Evolutionary conservation across 345 rosid genomes (phyloP), one percentile per base, ranked within the genome.

Genomic region (Angophora floribunda): DNA sequence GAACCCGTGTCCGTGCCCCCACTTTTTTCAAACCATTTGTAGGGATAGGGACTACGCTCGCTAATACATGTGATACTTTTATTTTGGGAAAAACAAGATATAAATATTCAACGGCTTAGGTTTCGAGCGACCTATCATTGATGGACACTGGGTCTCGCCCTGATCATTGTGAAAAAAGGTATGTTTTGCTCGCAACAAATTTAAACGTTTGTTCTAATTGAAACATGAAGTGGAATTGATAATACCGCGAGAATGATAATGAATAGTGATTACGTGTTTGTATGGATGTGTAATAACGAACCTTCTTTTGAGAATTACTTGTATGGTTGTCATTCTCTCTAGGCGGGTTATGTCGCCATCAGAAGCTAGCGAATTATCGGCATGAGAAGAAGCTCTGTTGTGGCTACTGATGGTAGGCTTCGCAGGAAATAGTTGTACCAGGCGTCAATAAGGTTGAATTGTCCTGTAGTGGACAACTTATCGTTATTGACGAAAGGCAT

Each of bases 391-490:
- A 63, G 36, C 10, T 63, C 41, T n/a, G 13, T 19, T 9, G 3
- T n/a, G n/a, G 41, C 19, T 63, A 6, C 41, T 63, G 53, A 51
- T 14, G 53, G 53, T 13, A 51, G 19, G 30, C 19, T 2, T 63
- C 36, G 0, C 6, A n/a, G 75, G 13, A n/a, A 28, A 63, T 63
- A 63, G 30, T 14, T 4, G 1, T 6, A n/a, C 1, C 0, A n/a
- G 30, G 9, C 15, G 19, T 28, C 2, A 2, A 0, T 63, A 36
- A 13, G 9, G 7, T n/a, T n/a, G 75, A 63, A 63, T 30, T 36
- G 3, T 63, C 19, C 36, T 5, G 6, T 51, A 6, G 53, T 5
- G 53, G 53, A 51, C 19, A 17, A 51, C 53, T 50, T 9, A 50
- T 50, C 9, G 28, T 59, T 12, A 28, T 26, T 0, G 15, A 59